These are phyloP conservation scores for Aspergillus awamori DNA, from an alignment of 2,329 filamentous ascomycete genomes.

Conservation along the genomic window DNA sequence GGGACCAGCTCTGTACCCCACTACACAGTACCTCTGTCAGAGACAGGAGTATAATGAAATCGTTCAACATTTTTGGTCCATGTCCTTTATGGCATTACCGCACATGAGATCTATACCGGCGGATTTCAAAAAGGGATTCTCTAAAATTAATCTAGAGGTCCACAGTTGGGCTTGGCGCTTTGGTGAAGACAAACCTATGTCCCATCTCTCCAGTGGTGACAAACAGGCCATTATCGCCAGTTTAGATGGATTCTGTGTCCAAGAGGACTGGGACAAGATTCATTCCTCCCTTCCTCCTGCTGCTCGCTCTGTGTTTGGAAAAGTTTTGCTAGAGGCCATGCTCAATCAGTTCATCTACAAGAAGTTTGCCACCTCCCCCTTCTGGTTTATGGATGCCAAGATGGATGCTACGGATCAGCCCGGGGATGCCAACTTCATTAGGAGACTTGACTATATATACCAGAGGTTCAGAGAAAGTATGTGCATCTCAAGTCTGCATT, in stretches of 20 bases:
- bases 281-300: neutral
- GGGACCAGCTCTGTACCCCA: too few relatives aligned
- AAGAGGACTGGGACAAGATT: neutral
- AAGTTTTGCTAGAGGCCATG: neutral
- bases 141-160: too few relatives aligned
- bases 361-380: neutral
- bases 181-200: too few relatives aligned
- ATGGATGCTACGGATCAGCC: neutral
- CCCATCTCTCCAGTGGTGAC: neutral
- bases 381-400: neutral
- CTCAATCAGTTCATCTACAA: neutral
- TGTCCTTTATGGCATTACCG: too few relatives aligned
- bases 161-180: too few relatives aligned
- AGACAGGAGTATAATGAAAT: too few relatives aligned
- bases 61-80: too few relatives aligned
- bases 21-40: too few relatives aligned
- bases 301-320: neutral
- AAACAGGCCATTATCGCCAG: neutral
- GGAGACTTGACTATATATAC: neutral
- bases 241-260: neutral
- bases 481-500: too few relatives aligned
- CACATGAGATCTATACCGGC: too few relatives aligned
- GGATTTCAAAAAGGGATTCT: too few relatives aligned
- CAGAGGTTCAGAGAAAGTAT: neutral
- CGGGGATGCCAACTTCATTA: neutral